Evolutionary conservation across 1,284 basidiomycete genomes (phyloP), one percentile per base, ranked within the genome.

Genomic region (Marasmius fiardii): DNA sequence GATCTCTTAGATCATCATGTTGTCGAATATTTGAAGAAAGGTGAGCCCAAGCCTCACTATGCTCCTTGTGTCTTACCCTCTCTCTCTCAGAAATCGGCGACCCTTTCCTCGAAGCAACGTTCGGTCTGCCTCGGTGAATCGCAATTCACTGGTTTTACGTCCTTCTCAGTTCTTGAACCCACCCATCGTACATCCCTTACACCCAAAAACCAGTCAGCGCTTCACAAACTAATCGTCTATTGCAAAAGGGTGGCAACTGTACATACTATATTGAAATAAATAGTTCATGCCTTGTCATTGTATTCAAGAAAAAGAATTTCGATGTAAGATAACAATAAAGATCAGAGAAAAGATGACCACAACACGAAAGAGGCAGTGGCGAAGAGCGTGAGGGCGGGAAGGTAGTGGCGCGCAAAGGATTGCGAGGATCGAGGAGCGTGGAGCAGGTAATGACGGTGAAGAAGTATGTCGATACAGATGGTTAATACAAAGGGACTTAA

Each of bases 11-110:
- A 75, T 64, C 59, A 56, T 41, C 58, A 68, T 48, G 57, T 75
- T 16, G 73, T 76, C 43, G 75, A 77, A 5, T 68, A 63, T 51
- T 58, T 77, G 34, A 71, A 74, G 56, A 75, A 73, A 68, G 74
- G 75, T 73, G 54, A 6, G 61, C 54, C 7, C 2, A 26, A 26
- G 6, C 20, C n/a, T n/a, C 3, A 49, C 12, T 11, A 11, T 33
- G 4, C 5, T 31, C 11, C 10, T 11, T 51, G n/a, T n/a, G n/a
- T n/a, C n/a, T n/a, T n/a, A n/a, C n/a, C n/a, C n/a, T n/a, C 24
- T 23, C n/a, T 41, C 33, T 49, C 47, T n/a, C 56, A 77, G 75
- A 77, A 62, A 71, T 77, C 47, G 74, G 75, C 8, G 75, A 77
- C 65, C 75, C 75, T 33, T 76, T 77, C 62, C 63, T 66, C 44